Evolutionary conservation across 2,329 filamentous ascomycete genomes (phyloP).

Genomic region (Colletotrichum zoysiae): DNA sequence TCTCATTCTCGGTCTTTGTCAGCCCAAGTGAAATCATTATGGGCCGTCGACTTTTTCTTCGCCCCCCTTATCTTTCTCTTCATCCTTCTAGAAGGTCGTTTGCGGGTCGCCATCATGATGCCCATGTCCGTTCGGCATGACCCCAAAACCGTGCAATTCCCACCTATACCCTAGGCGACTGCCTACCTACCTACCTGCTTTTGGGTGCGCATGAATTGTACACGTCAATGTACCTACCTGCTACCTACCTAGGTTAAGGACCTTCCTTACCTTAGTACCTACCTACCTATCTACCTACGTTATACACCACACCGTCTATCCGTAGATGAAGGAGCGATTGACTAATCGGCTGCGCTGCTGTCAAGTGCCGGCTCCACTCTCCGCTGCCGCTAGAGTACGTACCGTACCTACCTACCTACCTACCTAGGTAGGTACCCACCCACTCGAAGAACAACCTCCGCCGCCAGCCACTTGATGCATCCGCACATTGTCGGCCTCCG

Average conservation of each 20-base stretch:
- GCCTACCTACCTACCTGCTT: too few species aligned
- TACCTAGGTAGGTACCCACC: too few species aligned
- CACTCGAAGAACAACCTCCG: background rate
- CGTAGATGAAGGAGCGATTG: background rate
- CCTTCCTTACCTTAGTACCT: too few species aligned
- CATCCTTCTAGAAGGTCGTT: slow-evolving; percentile 31
- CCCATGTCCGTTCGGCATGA: background rate
- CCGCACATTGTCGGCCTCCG: background rate
- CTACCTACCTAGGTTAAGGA: too few species aligned
- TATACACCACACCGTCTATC: background rate
- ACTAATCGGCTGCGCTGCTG: slow-evolving; percentile 25
- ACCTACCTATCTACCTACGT: too few species aligned
- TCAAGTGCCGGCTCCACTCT: slow-evolving; percentile 30
- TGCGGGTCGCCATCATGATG: background rate
- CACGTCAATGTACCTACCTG: too few species aligned
- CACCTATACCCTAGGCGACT: too few species aligned
- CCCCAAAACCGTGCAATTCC: too few species aligned
- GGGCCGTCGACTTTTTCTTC: slow-evolving; percentile 12
- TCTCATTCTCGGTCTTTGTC: background rate
- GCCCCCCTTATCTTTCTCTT: too few species aligned
- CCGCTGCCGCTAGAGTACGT: background rate
- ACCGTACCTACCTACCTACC: too few species aligned
- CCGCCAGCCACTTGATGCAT: too few species aligned
- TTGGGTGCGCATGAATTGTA: too few species aligned
- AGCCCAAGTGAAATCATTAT: slow-evolving; percentile 31